Evolutionary conservation across 352 stramenopile species (phyloP).

Genomic region (Blastocystis sp.): DNA sequence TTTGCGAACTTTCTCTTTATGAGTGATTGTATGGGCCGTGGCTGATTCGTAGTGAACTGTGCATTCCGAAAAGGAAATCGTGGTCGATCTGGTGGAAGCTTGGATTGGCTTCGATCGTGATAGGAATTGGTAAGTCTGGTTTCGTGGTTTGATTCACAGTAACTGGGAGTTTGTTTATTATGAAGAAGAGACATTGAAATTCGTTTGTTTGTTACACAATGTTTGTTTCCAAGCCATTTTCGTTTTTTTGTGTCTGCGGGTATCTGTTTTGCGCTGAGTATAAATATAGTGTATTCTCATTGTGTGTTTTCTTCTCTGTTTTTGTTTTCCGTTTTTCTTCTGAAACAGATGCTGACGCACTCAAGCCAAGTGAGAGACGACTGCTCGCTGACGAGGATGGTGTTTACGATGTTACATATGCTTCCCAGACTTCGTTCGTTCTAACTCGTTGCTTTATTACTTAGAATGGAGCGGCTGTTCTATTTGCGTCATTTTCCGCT

Average conservation of each 20-base stretch:
- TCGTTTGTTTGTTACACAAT: neutral
- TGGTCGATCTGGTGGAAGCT: neutral
- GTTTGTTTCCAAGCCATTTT: neutral
- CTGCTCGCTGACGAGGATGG: neutral
- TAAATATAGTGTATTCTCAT: too few relatives aligned
- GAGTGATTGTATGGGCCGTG: neutral
- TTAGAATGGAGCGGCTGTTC: neutral
- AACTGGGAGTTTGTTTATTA: slow-evolving; percentile 13
- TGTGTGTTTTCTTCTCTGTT: neutral
- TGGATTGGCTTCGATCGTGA: neutral
- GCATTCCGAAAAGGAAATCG: neutral
- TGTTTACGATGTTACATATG: neutral
- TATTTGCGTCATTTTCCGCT: neutral
- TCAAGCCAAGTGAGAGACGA: neutral
- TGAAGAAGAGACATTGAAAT: neutral
- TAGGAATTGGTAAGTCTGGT: neutral
- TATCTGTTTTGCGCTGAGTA: neutral
- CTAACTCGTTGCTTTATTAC: too few relatives aligned
- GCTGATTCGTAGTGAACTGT: slow-evolving; percentile 3
- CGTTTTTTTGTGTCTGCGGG: neutral
- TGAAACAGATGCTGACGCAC: neutral
- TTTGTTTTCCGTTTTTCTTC: neutral
- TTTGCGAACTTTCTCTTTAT: slow-evolving; percentile 21
- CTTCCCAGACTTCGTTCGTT: neutral
- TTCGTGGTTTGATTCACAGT: neutral